Percentiles rank a stretch among this genome's conserved stretches.
These are phyloP conservation scores for Oryza meyeriana DNA, from an alignment of 176 grass and related monocot genomes.

Conservation along the genomic window DNA sequence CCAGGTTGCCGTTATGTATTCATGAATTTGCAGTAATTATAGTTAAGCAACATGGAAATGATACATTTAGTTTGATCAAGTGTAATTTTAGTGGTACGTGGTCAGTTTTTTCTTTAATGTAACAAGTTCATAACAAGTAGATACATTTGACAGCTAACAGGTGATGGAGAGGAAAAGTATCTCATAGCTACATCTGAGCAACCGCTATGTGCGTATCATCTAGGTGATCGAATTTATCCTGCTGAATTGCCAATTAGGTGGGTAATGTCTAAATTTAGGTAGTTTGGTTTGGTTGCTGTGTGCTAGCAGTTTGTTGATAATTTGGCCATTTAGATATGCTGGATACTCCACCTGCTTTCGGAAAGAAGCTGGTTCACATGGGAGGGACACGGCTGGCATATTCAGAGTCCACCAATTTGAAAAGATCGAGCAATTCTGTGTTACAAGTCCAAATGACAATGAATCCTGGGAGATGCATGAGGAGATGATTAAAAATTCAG, in stretches of 20 bases:
- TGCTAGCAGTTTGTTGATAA: neutral
- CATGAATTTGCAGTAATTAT: neutral
- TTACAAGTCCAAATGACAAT: slow-evolving; percentile 68
- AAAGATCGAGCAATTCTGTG: slow-evolving; percentile 94
- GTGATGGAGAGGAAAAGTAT: slow-evolving; percentile 93
- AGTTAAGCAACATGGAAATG: neutral
- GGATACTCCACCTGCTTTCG: slow-evolving; percentile 97
- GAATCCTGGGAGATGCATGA: slow-evolving; percentile 86
- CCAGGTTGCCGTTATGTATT: neutral
- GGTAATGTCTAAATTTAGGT: neutral
- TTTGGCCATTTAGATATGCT: slow-evolving; percentile 57
- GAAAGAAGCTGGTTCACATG: slow-evolving; percentile 94
- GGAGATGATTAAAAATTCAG: slow-evolving; percentile 87
- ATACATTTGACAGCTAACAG: slow-evolving; percentile 61
- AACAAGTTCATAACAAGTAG: neutral
- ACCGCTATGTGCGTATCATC: slow-evolving; percentile 87
- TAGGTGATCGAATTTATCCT: slow-evolving; percentile 83
- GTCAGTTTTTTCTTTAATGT: neutral
- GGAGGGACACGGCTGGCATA: slow-evolving; percentile 82
- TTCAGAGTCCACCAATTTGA: slow-evolving; percentile 98
- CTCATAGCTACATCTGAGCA: slow-evolving; percentile 94
- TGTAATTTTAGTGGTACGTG: neutral
- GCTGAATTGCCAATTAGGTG: slow-evolving; percentile 78
- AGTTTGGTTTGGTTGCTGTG: neutral
- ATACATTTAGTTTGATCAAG: neutral